Percentiles rank a stretch among this genome's conserved stretches.
Evolutionary conservation across 2,329 filamentous ascomycete species (phyloP).

Genomic region (Alternaria novae-zelandiae): DNA sequence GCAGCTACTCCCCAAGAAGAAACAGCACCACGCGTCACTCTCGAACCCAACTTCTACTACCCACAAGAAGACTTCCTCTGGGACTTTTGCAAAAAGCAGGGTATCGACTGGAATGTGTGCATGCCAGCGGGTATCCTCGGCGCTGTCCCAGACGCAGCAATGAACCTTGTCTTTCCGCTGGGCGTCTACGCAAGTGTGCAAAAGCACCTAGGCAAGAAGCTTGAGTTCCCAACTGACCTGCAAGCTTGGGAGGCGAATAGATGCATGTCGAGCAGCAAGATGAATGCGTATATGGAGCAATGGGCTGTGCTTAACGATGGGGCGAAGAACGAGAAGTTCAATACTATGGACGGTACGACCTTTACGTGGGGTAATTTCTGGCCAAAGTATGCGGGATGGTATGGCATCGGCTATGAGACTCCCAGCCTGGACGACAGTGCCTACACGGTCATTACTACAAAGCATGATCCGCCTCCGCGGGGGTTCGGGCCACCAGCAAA

Average conservation of each 20-base stretch:
- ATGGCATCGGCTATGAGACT: constrained; percentile 48
- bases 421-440: constrained; percentile 27
- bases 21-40: constrained; percentile 50
- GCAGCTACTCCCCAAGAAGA: constrained; percentile 54
- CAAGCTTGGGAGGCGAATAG: constrained; percentile 53
- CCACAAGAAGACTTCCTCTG: constrained; percentile 59
- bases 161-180: constrained; percentile 58
- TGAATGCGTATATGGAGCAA: constrained; percentile 60
- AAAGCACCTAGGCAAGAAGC: constrained; percentile 48
- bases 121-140: constrained; percentile 59
- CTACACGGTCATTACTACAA: constrained; percentile 24
- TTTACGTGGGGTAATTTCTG: constrained; percentile 59
- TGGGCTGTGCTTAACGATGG: constrained; percentile 56
- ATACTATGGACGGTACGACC: constrained; percentile 54
- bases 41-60: constrained; percentile 64
- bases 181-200: constrained; percentile 59
- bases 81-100: constrained; percentile 50
- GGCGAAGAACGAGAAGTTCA: constrained; percentile 57
- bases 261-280: constrained; percentile 52
- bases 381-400: constrained; percentile 56
- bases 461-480: constrained; percentile 38
- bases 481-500: constrained; percentile 53
- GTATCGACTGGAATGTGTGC: constrained; percentile 54
- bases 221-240: constrained; percentile 56
- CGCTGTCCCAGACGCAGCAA: constrained; percentile 57